A percentile compares a stretch with the other conserved stretches of the same genome.
These are phyloP conservation scores for Trypanosoma boissoni DNA, from an alignment of 208 protist species.

Conservation along the genomic window DNA sequence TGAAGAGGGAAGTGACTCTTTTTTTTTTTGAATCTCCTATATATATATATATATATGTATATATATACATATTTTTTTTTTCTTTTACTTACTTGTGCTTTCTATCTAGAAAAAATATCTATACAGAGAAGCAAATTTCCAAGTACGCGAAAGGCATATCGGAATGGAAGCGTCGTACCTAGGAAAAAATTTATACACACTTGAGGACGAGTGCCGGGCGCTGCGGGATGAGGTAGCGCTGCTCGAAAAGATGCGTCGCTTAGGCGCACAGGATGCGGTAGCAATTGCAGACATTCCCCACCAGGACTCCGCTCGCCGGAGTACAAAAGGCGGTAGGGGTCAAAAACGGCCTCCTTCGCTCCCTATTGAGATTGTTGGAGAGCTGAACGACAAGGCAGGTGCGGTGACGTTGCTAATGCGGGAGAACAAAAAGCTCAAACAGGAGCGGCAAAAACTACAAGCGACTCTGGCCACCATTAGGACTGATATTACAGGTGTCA, in stretches of 20 bases:
- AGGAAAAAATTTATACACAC: slow-evolving; percentile 42
- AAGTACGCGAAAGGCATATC: background rate
- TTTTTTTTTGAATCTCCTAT: background rate
- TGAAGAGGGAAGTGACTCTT: background rate
- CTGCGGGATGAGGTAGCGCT: slow-evolving; percentile 60
- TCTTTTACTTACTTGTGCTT: background rate
- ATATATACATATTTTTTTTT: background rate
- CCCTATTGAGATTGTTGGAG: slow-evolving; percentile 54
- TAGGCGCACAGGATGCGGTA: slow-evolving; percentile 27
- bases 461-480: background rate
- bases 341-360: slow-evolving; percentile 21
- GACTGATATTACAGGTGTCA: background rate
- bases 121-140: background rate
- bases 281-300: slow-evolving; percentile 16
- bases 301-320: slow-evolving; percentile 1
- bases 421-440: slow-evolving; percentile 27
- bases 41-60: background rate
- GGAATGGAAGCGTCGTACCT: slow-evolving; percentile 24
- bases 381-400: slow-evolving; percentile 46
- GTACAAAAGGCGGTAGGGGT: background rate
- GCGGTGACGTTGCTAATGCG: slow-evolving; percentile 33
- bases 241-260: slow-evolving; percentile 41
- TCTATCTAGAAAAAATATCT: no score
- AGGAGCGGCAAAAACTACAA: slow-evolving; percentile 35
- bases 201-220: slow-evolving; percentile 51